These are phyloP conservation scores for Leishmania martiniquensis DNA, from an alignment of 208 protist species.

Conservation along the genomic window DNA sequence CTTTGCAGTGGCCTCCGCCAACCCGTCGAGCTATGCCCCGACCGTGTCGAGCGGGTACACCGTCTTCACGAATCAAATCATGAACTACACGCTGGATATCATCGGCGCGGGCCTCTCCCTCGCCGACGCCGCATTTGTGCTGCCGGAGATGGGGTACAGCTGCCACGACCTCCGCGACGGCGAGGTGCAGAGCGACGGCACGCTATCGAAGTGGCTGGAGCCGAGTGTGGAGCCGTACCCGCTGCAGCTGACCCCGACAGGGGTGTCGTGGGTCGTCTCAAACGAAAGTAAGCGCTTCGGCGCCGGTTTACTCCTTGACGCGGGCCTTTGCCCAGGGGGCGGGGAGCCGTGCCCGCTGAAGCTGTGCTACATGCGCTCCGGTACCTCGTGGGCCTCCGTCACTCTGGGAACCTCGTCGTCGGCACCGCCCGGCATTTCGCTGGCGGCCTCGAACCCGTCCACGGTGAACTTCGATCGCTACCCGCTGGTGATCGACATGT, in stretches of 20 bases:
- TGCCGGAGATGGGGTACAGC: slow-evolving; percentile 67
- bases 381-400: slow-evolving; percentile 81
- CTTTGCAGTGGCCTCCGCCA: slow-evolving; percentile 59
- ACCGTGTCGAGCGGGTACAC: slow-evolving; percentile 17
- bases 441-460: slow-evolving; percentile 74
- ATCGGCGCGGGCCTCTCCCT: slow-evolving; percentile 56
- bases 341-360: slow-evolving; percentile 62
- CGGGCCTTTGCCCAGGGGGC: slow-evolving; percentile 53
- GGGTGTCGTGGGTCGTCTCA: slow-evolving; percentile 73
- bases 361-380: slow-evolving; percentile 82
- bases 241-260: slow-evolving; percentile 43
- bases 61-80: slow-evolving; percentile 82
- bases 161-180: slow-evolving; percentile 86
- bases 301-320: slow-evolving; percentile 56
- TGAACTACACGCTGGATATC: slow-evolving; percentile 63
- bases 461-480: slow-evolving; percentile 70
- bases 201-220: slow-evolving; percentile 58
- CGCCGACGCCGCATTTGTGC: slow-evolving; percentile 68
- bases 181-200: slow-evolving; percentile 52
- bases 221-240: slow-evolving; percentile 68
- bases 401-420: slow-evolving; percentile 22
- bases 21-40: slow-evolving; percentile 61
- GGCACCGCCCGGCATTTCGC: slow-evolving; percentile 26
- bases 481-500: slow-evolving; percentile 69
- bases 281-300: slow-evolving; percentile 68